These are phyloP conservation scores for Ormosia emarginata DNA, from an alignment of 306 rosid species.

Conservation along the genomic window DNA sequence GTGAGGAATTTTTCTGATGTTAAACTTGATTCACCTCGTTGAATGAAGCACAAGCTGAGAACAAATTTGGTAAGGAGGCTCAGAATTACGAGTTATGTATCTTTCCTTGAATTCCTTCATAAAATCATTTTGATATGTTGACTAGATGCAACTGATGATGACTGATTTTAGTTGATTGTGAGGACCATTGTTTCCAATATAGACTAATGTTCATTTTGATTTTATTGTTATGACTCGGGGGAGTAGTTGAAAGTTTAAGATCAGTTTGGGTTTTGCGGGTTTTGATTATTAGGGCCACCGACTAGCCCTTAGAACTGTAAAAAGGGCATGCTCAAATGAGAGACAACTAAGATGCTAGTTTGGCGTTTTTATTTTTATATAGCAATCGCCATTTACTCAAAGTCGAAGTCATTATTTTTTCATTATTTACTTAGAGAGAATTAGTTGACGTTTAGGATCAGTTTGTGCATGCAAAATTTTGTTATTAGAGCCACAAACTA, in stretches of 20 bases:
- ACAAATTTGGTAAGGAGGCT: background rate
- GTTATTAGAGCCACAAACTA: background rate
- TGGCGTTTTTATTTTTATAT: slow-evolving; percentile 9
- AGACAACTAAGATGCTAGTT: background rate
- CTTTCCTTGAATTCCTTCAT: background rate
- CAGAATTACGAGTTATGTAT: background rate
- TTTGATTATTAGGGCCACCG: background rate
- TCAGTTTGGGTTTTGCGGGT: background rate
- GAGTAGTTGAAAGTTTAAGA: background rate
- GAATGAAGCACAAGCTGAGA: background rate
- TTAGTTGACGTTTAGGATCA: background rate
- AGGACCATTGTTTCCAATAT: background rate
- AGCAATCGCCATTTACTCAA: background rate
- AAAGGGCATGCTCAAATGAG: background rate
- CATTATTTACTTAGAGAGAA: background rate
- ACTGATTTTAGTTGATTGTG: background rate
- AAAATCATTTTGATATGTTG: background rate
- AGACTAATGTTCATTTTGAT: background rate
- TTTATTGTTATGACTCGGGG: background rate
- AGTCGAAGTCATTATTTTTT: background rate
- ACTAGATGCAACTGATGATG: slow-evolving; percentile 2
- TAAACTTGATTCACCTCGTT: background rate
- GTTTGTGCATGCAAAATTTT: slow-evolving; percentile 9
- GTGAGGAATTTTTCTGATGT: background rate
- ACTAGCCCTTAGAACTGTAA: background rate